phyloP scores from a whole-genome alignment of 1,284 basidiomycete genomes.

The Earliella scabrosa region DNA sequence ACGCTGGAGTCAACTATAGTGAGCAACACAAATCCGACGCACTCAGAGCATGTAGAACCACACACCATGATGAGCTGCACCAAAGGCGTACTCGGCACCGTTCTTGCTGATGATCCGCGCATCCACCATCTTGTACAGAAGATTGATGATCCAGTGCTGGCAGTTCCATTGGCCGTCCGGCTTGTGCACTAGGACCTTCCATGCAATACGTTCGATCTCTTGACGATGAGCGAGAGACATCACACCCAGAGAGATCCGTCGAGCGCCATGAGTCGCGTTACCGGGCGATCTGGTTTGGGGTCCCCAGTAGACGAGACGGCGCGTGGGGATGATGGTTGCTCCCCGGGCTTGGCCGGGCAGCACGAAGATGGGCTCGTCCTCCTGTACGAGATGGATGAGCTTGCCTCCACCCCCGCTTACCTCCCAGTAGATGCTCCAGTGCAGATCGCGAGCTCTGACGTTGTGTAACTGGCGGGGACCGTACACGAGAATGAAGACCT shows the following conservation, averaged over 20 bases:
- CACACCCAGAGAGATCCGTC: neutral
- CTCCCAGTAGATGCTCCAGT: neutral
- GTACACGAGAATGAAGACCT: neutral
- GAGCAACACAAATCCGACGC: too few species aligned
- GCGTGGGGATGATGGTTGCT: neutral
- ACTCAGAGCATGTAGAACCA: too few species aligned
- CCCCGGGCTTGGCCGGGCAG: too few species aligned
- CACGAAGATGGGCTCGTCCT: too few species aligned
- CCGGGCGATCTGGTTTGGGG: neutral
- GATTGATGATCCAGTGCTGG: neutral
- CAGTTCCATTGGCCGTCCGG: slow-evolving; percentile 5
- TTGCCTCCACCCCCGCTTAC: neutral
- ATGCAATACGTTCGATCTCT: neutral
- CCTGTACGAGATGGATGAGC: neutral
- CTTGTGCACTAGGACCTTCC: neutral
- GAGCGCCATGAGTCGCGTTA: neutral
- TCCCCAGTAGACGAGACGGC: slow-evolving; percentile 1
- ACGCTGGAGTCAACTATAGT: too few species aligned
- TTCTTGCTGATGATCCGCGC: neutral
- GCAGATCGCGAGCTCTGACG: neutral
- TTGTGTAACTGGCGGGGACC: neutral
- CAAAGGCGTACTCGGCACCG: too few species aligned
- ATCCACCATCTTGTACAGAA: neutral
- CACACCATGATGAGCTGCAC: too few species aligned
- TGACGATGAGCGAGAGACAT: neutral